Conservation (phyloP, 225 moss, liverwort and hornwort species). For the Rhytidiadelphus loreus region DNA sequence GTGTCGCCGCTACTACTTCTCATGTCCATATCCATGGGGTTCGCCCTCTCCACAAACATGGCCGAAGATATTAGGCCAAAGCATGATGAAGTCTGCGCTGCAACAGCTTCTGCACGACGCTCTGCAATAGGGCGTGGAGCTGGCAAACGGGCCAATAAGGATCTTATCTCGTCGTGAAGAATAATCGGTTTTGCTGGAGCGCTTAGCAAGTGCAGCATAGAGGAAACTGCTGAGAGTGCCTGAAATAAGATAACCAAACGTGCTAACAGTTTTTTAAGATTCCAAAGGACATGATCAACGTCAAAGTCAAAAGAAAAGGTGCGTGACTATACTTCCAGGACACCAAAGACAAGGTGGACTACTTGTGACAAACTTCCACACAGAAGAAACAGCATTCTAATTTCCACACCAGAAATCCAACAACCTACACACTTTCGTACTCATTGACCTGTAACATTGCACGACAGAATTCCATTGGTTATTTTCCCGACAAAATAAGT, state of each 20-base stretch:
- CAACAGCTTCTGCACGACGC: constrained; percentile 46
- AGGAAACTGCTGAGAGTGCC: constrained; percentile 37
- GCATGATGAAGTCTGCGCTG: constrained; percentile 17
- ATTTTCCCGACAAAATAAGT: neutral
- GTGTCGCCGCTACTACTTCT: constrained; percentile 22
- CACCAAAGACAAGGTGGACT: neutral
- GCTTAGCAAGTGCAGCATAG: constrained; percentile 17
- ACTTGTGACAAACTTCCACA: neutral
- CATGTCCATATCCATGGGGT: constrained; percentile 13
- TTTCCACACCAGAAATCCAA: neutral
- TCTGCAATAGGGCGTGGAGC: constrained; percentile 33
- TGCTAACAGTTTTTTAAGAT: neutral
- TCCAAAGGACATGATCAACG: neutral
- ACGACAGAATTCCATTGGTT: neutral
- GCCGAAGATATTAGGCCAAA: constrained; percentile 13
- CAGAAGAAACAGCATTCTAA: neutral
- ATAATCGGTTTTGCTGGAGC: constrained; percentile 8
- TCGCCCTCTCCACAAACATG: constrained; percentile 17
- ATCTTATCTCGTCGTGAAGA: constrained; percentile 32
- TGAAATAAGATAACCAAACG: constrained; percentile 13
- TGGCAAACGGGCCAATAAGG: constrained; percentile 28
- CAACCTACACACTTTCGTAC: neutral
- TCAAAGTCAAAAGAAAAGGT: neutral
- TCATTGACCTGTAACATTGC: neutral
- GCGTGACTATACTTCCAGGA: neutral